phyloP scores from a whole-genome alignment of 2,329 filamentous ascomycete species.

The Paraphaeosphaeria sporulosa region DNA sequence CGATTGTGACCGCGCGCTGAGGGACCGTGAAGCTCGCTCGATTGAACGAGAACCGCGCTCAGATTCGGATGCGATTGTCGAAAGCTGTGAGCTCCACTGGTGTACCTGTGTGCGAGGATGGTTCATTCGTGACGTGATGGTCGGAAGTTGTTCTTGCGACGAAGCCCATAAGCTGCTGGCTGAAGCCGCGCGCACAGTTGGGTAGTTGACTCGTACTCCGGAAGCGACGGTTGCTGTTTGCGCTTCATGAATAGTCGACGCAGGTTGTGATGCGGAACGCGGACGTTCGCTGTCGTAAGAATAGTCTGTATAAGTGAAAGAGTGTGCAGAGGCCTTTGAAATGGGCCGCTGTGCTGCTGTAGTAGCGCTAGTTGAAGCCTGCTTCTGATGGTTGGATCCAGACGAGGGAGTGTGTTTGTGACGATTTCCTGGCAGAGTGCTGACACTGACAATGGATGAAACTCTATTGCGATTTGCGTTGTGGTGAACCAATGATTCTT shows the following conservation, averaged over 20 bases:
- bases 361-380: conserved; percentile 44
- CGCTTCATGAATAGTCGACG: conserved; percentile 46
- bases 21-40: conserved; percentile 40
- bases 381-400: conserved; percentile 39
- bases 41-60: conserved; percentile 47
- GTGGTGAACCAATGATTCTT: conserved; percentile 29
- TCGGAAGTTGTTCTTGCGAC: conserved; percentile 39
- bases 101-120: conserved; percentile 43
- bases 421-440: conserved; percentile 29
- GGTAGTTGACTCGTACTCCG: conserved; percentile 46
- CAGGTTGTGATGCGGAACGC: conserved; percentile 35
- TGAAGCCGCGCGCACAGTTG: conserved; percentile 46
- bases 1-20: conserved; percentile 43
- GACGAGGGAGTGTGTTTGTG: conserved; percentile 37
- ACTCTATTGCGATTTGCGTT: conserved; percentile 34
- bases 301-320: conserved; percentile 46
- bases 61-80: conserved; percentile 47
- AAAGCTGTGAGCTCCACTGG: conserved; percentile 51
- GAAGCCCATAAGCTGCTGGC: conserved; percentile 46
- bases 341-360: conserved; percentile 38
- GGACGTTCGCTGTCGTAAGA: conserved; percentile 45
- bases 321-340: conserved; percentile 41
- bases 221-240: conserved; percentile 43
- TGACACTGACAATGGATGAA: conserved; percentile 38
- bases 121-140: conserved; percentile 50